Percentiles rank a stretch among this genome's conserved stretches.
Evolutionary conservation across 352 stramenopile species (phyloP).

Genomic region (Albugo candida): DNA sequence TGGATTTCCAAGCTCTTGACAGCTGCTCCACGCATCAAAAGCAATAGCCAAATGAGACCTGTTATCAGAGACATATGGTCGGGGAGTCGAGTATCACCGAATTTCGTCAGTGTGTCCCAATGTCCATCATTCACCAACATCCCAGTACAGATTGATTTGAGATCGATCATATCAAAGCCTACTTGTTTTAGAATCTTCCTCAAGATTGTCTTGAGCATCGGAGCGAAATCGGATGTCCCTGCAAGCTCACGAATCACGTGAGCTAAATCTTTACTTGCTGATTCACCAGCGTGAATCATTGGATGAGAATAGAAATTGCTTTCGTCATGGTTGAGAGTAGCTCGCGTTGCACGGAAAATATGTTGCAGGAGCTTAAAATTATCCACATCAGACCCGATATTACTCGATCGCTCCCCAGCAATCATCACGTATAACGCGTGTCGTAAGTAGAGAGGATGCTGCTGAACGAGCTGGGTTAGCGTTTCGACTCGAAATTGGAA

Average conservation of each 20-base stretch:
- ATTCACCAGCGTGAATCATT: slow-evolving; percentile 25
- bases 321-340: slow-evolving; percentile 12
- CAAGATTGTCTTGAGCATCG: slow-evolving; percentile 70
- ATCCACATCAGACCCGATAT: slow-evolving; percentile 70
- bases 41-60: slow-evolving; percentile 47
- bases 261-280: slow-evolving; percentile 51
- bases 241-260: slow-evolving; percentile 69
- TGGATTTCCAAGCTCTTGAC: slow-evolving; percentile 79
- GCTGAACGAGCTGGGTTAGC: slow-evolving; percentile 56
- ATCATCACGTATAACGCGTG: slow-evolving; percentile 52
- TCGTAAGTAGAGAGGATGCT: slow-evolving; percentile 45
- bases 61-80: slow-evolving; percentile 69
- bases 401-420: slow-evolving; percentile 51
- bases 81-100: slow-evolving; percentile 34
- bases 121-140: slow-evolving; percentile 58
- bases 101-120: slow-evolving; percentile 39
- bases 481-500: slow-evolving; percentile 76
- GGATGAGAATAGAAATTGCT: slow-evolving; percentile 40
- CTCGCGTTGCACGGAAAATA: slow-evolving; percentile 52
- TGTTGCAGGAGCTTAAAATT: slow-evolving; percentile 83
- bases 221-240: slow-evolving; percentile 42
- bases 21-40: slow-evolving; percentile 53
- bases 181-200: slow-evolving; percentile 68
- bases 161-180: slow-evolving; percentile 66
- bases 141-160: slow-evolving; percentile 55